Evolutionary conservation across 176 grass and related monocot species (phyloP), one percentile per base, ranked within the genome.

Genomic region (Poa pratensis): DNA sequence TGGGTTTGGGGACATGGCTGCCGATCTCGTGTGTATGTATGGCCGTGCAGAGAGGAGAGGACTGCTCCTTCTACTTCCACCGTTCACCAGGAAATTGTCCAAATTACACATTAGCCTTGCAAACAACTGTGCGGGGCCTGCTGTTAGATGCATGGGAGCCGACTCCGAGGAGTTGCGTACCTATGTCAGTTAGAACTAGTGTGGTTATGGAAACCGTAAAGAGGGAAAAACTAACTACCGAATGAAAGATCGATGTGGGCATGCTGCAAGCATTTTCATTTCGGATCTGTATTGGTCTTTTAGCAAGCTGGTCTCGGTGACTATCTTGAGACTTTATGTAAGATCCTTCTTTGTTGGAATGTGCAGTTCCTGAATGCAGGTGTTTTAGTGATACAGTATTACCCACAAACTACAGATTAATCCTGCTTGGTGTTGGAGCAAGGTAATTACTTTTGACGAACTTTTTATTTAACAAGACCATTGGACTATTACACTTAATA

Each of bases 321-420:
- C 13, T 0, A 12, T 2, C 22, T 9, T 14, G 5, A 3, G 7
- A 18, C 69, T 8, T 2, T 1, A 1, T 14, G 0, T 4, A 2
- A 10, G 18, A 5, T 73, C 70, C 70, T 73, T 0, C 2, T 5
- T 20, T 74, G 49, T 3, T n/a, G 40, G 20, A 61, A 74, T 61
- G 11, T 17, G 16, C n/a, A 34, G 60, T 76, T 62, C 42, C 15
- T 34, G 73, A 75, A 66, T 51, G 48, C n/a, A 58, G 35, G 70
- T 45, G 65, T 32, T 68, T 32, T 22, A 40, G 3, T 48, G 19
- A 13, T 73, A 16, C 30, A 42, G 22, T 20, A 40, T 86, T 69
- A 62, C 37, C 76, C 48, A 10, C 18, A 34, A 48, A 72, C 50
- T 80, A 32, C 26, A 49, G 2, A 5, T 55, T 72, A 40, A 5